Evolutionary conservation across 2,329 filamentous ascomycete species (phyloP).

Genomic region (Venturia effusa): DNA sequence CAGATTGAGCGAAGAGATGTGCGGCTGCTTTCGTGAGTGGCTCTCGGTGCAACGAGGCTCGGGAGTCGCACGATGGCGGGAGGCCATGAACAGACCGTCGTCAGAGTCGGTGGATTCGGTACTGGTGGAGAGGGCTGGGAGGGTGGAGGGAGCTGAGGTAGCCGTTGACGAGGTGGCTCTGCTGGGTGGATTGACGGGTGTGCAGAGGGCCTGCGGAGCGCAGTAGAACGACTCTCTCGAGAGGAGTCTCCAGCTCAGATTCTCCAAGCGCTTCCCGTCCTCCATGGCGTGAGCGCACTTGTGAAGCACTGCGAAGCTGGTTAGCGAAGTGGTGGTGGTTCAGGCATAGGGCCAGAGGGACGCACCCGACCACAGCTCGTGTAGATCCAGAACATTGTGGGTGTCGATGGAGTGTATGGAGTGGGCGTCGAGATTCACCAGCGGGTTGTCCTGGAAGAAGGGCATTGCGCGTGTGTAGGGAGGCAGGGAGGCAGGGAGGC

Average conservation of each 20-base stretch:
- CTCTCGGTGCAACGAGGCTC: conserved; percentile 56
- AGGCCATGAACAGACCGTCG: conserved; percentile 25
- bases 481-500: no score
- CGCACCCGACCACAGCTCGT: conserved; percentile 95
- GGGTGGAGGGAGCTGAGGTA: conserved; percentile 17
- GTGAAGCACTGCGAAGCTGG: conserved; percentile 62
- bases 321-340: conserved; percentile 7
- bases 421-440: conserved; percentile 82
- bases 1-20: conserved; percentile 84
- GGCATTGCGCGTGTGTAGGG: conserved; percentile 50
- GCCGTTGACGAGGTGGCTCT: conserved; percentile 13
- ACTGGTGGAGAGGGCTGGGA: conserved; percentile 37
- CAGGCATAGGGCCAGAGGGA: conserved; percentile 12
- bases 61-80: conserved; percentile 44
- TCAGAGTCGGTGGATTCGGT: conserved; percentile 34
- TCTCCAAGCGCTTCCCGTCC: conserved; percentile 84
- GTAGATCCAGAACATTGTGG: conserved; percentile 80
- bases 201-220: conserved; percentile 37
- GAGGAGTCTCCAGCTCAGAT: conserved; percentile 93
- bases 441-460: conserved; percentile 69
- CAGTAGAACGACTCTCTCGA: conserved; percentile 88
- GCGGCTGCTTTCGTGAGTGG: conserved; percentile 65
- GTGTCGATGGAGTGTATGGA: conserved; percentile 94
- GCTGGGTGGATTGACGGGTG: conserved; percentile 13
- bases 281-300: conserved; percentile 90